These are phyloP conservation scores for Xanthoconium purpureum DNA, from an alignment of 768 basidiomycete genomes.

Conservation along the genomic window DNA sequence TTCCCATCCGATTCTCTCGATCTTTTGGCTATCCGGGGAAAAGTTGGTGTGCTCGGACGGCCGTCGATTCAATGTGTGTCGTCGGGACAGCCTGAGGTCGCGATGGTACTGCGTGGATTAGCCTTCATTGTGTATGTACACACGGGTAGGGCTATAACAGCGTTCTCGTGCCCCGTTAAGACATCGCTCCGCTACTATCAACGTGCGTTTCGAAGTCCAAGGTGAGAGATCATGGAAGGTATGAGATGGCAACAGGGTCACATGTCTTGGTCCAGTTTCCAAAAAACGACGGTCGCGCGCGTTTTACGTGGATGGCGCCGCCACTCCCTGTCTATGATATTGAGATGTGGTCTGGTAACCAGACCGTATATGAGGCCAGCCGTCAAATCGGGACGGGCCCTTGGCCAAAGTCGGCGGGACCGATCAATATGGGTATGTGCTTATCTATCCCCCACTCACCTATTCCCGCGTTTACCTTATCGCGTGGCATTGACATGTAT, in stretches of 20 bases:
- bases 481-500: neutral
- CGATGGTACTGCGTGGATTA: neutral
- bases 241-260: neutral
- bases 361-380: too few species aligned
- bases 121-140: neutral
- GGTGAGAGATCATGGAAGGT: neutral
- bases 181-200: neutral
- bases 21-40: too few species aligned
- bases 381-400: too few species aligned
- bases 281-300: neutral
- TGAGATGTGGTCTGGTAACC: too few species aligned
- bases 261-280: neutral
- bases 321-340: neutral
- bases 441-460: neutral
- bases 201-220: conserved; percentile 4
- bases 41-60: neutral
- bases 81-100: neutral
- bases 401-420: neutral
- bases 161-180: neutral
- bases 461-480: neutral
- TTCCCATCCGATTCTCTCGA: neutral
- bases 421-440: neutral
- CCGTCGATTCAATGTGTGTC: neutral
- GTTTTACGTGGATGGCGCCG: neutral
- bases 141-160: neutral